A percentile compares a stretch with the other conserved stretches of the same genome.
Evolutionary conservation across 1,284 basidiomycete species (phyloP).

Genomic region (Apiotrichum siamense): DNA sequence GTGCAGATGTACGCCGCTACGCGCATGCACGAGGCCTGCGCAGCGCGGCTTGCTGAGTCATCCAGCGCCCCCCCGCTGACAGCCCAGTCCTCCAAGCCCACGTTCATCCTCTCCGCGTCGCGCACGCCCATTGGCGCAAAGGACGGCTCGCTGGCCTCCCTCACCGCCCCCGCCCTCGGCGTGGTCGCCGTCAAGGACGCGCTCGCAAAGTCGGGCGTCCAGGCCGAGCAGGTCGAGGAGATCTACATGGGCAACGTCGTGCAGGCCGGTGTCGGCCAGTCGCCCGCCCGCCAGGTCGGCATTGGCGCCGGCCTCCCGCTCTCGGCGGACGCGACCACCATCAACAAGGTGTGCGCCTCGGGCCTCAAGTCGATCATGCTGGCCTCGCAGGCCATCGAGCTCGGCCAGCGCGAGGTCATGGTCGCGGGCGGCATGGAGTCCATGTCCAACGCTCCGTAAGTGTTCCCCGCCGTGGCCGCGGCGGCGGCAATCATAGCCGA

Average conservation of each 20-base stretch:
- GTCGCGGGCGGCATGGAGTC: slow-evolving; percentile 95
- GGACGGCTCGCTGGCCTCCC: slow-evolving; percentile 78
- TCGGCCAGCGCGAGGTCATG: slow-evolving; percentile 73
- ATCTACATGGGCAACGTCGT: slow-evolving; percentile 96
- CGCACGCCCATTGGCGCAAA: slow-evolving; percentile 93
- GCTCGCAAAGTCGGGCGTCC: slow-evolving; percentile 69
- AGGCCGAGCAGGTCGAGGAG: slow-evolving; percentile 80
- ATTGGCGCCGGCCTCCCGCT: slow-evolving; percentile 66
- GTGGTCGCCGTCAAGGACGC: slow-evolving; percentile 83
- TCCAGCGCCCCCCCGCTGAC: neutral
- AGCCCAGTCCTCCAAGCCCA: slow-evolving; percentile 57
- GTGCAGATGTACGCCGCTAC: neutral
- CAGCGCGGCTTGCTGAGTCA: no score
- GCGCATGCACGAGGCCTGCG: no score
- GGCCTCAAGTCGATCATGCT: slow-evolving; percentile 93
- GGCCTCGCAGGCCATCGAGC: slow-evolving; percentile 81
- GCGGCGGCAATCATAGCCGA: no score
- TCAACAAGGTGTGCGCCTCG: slow-evolving; percentile 98
- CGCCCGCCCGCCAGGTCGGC: slow-evolving; percentile 90
- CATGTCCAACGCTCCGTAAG: slow-evolving; percentile 93
- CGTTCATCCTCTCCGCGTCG: slow-evolving; percentile 89
- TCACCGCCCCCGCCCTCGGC: slow-evolving; percentile 89
- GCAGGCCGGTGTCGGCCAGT: slow-evolving; percentile 91
- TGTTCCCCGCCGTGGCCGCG: no score
- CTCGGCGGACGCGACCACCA: slow-evolving; percentile 90